Base-by-base conservation (phyloP, 768 basidiomycete genomes). In the Lactarius indigo region DNA sequence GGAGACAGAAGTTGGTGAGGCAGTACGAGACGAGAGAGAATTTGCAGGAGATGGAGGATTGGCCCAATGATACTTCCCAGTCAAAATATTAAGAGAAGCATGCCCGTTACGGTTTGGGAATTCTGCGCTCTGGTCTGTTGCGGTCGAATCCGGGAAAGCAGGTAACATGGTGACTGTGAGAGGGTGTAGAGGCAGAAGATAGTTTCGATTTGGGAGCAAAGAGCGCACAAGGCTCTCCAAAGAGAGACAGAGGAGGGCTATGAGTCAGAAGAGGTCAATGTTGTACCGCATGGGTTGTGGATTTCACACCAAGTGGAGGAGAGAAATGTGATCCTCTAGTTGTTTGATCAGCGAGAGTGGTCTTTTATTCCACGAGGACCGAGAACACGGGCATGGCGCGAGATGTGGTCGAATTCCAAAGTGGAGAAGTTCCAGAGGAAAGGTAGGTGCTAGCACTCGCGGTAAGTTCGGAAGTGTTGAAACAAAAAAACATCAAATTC, bases 301-400 rank as follows among this genome's bases (percentile, higher is more conserved):
- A 55, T 63, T 57, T 57, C 61, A 50, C 44, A 61, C 65, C 55
- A n/a, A 31, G 39, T 63, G 47, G 50, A 54, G 47, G 50, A 66
- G 59, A 52, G 57, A 39, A 63, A 54, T 20, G 23, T 44, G 65
- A 63, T 59, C 66, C 57, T 56, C 66, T 55, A 59, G 26, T 31
- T 57, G 63, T 60, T 59, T 63, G 66, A 68, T 68, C 66, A 64
- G 63, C 66, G 57, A 68, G 58, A 7, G 66, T 59, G 58, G 54
- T 35, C 57, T 58, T 64, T 64, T 59, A 68, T 44, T 60, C n/a
- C 57, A 12, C 52, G n/a, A 30, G 42, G 58, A 59, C 66, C 61
- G 42, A 60, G 52, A 64, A 64, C 66, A 56, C n/a, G 66, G 58
- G n/a, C 66, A 13, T 55, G 66, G 66, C 57, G 66, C 66, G 58